A percentile compares a stretch with the other conserved stretches of the same genome.
Evolutionary conservation across 1,139 yeast genomes (phyloP).

Genomic region (Blastobotrys illinoisensis): DNA sequence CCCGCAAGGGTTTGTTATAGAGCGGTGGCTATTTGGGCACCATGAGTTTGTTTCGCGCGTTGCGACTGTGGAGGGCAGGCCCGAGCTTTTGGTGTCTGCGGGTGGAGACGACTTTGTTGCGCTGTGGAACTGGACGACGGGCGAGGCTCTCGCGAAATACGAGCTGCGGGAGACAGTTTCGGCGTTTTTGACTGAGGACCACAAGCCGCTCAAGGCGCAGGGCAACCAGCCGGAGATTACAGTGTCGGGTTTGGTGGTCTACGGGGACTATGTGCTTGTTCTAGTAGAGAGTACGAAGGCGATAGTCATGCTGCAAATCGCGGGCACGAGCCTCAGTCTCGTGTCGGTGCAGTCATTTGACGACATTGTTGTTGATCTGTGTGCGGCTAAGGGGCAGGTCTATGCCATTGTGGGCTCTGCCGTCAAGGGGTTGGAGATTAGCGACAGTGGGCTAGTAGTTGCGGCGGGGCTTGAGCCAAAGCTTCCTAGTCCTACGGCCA

Average conservation of each 20-base stretch:
- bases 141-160: slow-evolving; percentile 44
- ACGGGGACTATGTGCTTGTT: neutral
- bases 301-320: neutral
- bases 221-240: slow-evolving; percentile 54
- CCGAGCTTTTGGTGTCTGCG: slow-evolving; percentile 58
- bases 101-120: slow-evolving; percentile 85
- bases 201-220: slow-evolving; percentile 28
- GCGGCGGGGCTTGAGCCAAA: neutral
- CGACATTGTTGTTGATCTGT: neutral
- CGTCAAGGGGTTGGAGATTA: neutral
- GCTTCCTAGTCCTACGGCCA: slow-evolving; percentile 35
- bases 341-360: slow-evolving; percentile 1
- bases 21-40: slow-evolving; percentile 85
- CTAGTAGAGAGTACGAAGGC: slow-evolving; percentile 3
- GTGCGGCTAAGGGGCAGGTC: neutral
- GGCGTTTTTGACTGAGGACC: slow-evolving; percentile 19
- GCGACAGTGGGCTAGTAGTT: neutral
- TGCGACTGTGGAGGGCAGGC: slow-evolving; percentile 47
- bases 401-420: neutral
- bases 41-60: slow-evolving; percentile 69
- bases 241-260: slow-evolving; percentile 60
- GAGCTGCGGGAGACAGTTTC: slow-evolving; percentile 39
- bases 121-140: slow-evolving; percentile 70
- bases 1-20: slow-evolving; percentile 73
- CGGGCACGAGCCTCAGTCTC: neutral